Conservation (phyloP, 1,284 basidiomycete genomes). For the Moesziomyces sp. region DNA sequence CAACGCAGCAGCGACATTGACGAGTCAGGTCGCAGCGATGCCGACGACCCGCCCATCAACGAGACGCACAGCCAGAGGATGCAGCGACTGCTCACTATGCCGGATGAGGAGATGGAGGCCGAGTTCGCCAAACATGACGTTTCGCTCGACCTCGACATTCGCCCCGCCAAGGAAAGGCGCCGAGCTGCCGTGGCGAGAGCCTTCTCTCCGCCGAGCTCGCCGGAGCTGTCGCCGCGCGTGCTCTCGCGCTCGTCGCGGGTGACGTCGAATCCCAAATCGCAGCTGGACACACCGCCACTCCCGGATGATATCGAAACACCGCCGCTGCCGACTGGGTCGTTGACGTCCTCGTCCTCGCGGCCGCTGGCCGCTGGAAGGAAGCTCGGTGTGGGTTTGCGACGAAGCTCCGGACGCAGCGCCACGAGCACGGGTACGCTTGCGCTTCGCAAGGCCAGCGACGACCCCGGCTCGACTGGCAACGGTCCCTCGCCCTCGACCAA, state of each 20-base stretch:
- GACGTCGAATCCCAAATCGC: slow-evolving; percentile 6
- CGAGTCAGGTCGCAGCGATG: slow-evolving; percentile 7
- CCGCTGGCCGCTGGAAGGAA: slow-evolving; percentile 23
- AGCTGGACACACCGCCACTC: not conserved
- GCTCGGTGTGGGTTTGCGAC: slow-evolving; percentile 17
- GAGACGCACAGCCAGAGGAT: slow-evolving; percentile 39
- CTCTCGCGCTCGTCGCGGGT: not conserved
- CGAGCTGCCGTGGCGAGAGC: slow-evolving; percentile 2
- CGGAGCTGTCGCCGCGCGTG: slow-evolving; percentile 10
- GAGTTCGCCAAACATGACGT: slow-evolving; percentile 18
- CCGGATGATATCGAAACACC: slow-evolving; percentile 15
- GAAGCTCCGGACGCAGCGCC: slow-evolving; percentile 19
- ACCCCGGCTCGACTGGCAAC: not conserved
- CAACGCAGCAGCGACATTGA: slow-evolving; percentile 11
- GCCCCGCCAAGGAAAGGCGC: slow-evolving; percentile 1
- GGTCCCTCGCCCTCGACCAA: not conserved
- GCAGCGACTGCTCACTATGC: slow-evolving; percentile 9
- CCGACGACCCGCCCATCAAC: slow-evolving; percentile 1
- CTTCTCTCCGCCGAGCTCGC: slow-evolving; percentile 19
- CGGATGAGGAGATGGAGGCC: slow-evolving; percentile 11
- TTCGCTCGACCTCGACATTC: slow-evolving; percentile 25
- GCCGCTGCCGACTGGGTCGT: slow-evolving; percentile 7
- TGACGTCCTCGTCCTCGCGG: slow-evolving; percentile 18
- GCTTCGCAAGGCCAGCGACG: slow-evolving; percentile 24
- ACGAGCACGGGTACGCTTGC: slow-evolving; percentile 16